Evolutionary conservation across 2,329 filamentous ascomycete species (phyloP), one percentile per base, ranked within the genome.

Genomic region (Diplodia scrobiculata): DNA sequence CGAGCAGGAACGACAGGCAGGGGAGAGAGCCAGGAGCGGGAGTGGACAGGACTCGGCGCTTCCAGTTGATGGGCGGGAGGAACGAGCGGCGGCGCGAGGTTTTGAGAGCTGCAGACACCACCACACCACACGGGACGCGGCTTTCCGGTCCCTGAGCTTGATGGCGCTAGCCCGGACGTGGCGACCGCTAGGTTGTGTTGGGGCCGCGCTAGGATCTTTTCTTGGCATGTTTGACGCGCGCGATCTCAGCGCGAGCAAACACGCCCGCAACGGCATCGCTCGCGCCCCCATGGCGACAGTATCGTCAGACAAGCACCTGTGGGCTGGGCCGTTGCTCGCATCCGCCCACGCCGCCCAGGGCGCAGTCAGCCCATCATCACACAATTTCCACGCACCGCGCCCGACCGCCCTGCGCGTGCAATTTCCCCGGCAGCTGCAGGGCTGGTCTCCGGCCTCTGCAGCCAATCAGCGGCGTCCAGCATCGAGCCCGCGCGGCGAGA

Each of bases 391-490:
- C 47, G 47, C 60, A 52, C 47, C 25, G n/a, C 19, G 27, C 59
- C 45, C 59, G 27, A 9, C 32, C 19, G n/a, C 59, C 29, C 59
- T 41, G 32, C n/a, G 25, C 29, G 21, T 53, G 48, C 41, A 63
- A 63, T 63, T 63, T 63, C 60, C 60, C 60, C 58, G 58, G 58
- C 27, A 34, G 58, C 17, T 47, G 58, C 58, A 62, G 45, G 58
- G 58, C 41, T 62, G 58, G 58, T 21, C 45, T 45, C 58, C 58
- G 45, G 45, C 58, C 34, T 50, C 17, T 50, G 58, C 58, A 50
- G 58, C 58, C 58, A 62, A 62, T 50, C 58, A 50, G 9, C 58
- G 45, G 27, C 45, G 41, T 17, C 41, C 36, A 10, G 9, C 36
- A 4, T 21, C 10, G 21, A 19, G 36, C 41, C 41, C n/a, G 41